Base-by-base conservation (phyloP, 805 yeast genomes). In the Hanseniaspora jakobsenii region DNA sequence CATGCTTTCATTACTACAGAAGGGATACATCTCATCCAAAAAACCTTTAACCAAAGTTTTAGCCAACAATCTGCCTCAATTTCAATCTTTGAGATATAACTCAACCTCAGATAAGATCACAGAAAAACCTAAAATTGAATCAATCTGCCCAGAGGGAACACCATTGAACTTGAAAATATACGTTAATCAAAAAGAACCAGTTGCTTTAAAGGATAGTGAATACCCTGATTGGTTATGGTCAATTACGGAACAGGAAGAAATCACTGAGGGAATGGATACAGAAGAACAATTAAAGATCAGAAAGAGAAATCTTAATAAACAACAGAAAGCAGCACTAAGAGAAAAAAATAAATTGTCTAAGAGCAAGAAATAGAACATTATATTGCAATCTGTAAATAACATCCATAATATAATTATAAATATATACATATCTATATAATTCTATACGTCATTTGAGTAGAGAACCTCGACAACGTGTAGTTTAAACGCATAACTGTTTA, bases 181-280 rank as follows among this genome's bases (percentile, higher is more conserved):
- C 57, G 86, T 85, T 57, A 69, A 71, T 29, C 93, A 89, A n/a
- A 75, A 78, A 48, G 95, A 86, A 53, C 85, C 93, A 7, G 77
- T 84, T 4, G 97, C 97, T 1, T 62, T 81, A 44, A 84, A 80
- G 49, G 97, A 91, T 59, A 67, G 67, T 30, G 94, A 87, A 55
- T 89, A 89, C 58, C 98, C 98, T 4, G 82, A 72, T 36, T 89
- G 98, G 98, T 69, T 89, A 43, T 91, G 97, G 97, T 74, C 71
- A 4, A 67, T 83, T 38, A 70, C 86, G 26, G 94, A 87, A 60
- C 66, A 72, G 41, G 72, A 72, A 30, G 72, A 72, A n/a, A 77
- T 74, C 55, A 66, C 80, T 30, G 77, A 72, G 40, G 67, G 66
- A 22, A 66, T 71, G 51, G 66, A 81, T 30, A 77, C 71, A 41